These are phyloP conservation scores for Populus hybrid DNA, from an alignment of 441 rosid genomes.

Conservation along the genomic window DNA sequence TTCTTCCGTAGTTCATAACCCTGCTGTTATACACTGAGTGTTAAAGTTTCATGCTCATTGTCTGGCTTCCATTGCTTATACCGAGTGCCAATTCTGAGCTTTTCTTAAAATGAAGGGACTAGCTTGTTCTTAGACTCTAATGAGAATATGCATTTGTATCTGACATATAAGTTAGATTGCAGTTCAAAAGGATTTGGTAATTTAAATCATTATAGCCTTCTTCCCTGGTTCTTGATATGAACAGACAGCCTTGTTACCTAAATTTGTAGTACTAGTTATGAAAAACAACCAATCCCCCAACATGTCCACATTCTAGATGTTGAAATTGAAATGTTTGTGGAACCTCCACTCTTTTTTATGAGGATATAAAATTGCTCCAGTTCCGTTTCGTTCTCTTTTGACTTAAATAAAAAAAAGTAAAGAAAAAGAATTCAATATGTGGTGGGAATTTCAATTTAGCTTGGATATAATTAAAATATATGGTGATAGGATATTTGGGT, in stretches of 20 bases:
- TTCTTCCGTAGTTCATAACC: not conserved
- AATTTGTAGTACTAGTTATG: not conserved
- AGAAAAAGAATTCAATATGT: no score
- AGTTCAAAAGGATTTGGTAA: not conserved
- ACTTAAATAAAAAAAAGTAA: not conserved
- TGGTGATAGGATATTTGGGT: not conserved
- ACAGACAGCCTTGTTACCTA: not conserved
- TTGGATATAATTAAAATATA: not conserved
- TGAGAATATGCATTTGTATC: not conserved
- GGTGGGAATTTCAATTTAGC: not conserved
- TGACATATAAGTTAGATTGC: not conserved
- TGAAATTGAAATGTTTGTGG: not conserved
- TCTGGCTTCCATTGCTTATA: not conserved
- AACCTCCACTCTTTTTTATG: not conserved
- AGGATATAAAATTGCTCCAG: not conserved
- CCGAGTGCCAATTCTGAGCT: not conserved
- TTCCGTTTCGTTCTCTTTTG: not conserved
- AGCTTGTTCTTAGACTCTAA: not conserved
- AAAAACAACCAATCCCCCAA: not conserved
- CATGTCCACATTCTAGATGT: not conserved
- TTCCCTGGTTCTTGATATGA: not conserved
- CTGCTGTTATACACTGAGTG: not conserved
- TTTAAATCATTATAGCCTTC: not conserved
- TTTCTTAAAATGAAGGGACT: not conserved
- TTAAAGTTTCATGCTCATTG: not conserved